phyloP scores from a whole-genome alignment of 2,329 filamentous ascomycete species.

The Microsporum ferrugineum region DNA sequence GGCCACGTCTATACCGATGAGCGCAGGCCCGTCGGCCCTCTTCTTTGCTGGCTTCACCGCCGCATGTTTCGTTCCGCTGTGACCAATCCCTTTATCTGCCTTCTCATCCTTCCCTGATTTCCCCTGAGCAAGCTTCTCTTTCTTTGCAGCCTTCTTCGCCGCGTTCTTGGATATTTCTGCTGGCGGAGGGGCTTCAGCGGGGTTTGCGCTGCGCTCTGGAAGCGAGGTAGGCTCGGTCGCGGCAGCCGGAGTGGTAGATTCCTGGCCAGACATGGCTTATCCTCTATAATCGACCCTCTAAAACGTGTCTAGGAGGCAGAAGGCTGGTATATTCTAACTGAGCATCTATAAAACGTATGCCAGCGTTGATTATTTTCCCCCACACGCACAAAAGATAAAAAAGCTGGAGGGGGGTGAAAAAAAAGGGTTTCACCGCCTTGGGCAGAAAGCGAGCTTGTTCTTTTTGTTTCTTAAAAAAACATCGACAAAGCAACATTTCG shows the following conservation, averaged over 20 bases:
- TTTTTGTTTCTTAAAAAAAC: not conserved
- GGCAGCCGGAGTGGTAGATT: conserved; percentile 12
- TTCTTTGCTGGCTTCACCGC: conserved; percentile 37
- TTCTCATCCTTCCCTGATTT: conserved; percentile 28
- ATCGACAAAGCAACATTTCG: not conserved
- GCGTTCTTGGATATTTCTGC: conserved; percentile 33
- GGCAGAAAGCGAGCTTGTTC: conserved; percentile 26
- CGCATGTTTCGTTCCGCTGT: conserved; percentile 36
- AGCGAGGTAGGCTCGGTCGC: conserved; percentile 22
- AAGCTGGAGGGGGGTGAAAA: conserved; percentile 5
- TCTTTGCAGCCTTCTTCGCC: conserved; percentile 41
- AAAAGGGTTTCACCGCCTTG: conserved; percentile 26
- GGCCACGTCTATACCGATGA: conserved; percentile 77
- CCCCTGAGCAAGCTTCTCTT: conserved; percentile 32
- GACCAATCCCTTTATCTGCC: conserved; percentile 30
- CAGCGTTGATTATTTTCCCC: not conserved
- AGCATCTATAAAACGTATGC: not conserved
- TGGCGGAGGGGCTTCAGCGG: conserved; percentile 20
- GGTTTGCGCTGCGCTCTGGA: conserved; percentile 31
- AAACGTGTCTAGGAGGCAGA: too few relatives aligned
- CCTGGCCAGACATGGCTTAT: conserved; percentile 12
- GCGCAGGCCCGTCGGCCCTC: conserved; percentile 48
- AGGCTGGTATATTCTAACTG: not conserved
- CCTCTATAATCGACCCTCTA: not conserved
- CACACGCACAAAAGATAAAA: not conserved